Conservation (phyloP, 176 grass and related monocot species). For the Miscanthus lutarioriparius region DNA sequence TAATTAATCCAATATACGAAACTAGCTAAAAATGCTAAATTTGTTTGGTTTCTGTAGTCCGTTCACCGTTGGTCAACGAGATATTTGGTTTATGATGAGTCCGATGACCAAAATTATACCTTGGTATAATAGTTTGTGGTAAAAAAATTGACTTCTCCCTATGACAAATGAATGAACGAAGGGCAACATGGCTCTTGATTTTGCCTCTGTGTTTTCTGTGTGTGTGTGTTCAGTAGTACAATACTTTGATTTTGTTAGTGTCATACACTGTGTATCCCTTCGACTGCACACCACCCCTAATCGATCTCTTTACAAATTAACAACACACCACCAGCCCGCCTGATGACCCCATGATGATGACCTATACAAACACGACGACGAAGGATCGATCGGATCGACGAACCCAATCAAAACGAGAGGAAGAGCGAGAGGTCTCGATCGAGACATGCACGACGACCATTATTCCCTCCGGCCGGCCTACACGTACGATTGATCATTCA, state of each 20-base stretch:
- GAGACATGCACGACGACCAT: neutral
- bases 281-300: constrained; percentile 23
- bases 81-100: neutral
- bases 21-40: neutral
- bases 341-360: neutral
- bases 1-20: neutral
- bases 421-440: neutral
- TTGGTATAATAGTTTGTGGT: no score
- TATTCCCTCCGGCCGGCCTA: neutral
- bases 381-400: neutral
- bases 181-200: neutral
- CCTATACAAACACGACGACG: neutral
- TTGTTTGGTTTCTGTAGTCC: no score
- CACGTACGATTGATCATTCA: neutral
- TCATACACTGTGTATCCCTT: neutral
- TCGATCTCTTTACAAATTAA: constrained; percentile 4
- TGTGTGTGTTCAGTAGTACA: neutral
- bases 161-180: neutral
- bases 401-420: constrained; percentile 19
- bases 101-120: neutral
- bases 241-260: neutral
- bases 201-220: neutral
- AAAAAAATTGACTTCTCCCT: neutral
- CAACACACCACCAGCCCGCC: neutral
- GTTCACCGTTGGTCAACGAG: neutral